Base-by-base conservation (phyloP, 2,329 filamentous ascomycete species). In the Arachnopeziza araneosa region DNA sequence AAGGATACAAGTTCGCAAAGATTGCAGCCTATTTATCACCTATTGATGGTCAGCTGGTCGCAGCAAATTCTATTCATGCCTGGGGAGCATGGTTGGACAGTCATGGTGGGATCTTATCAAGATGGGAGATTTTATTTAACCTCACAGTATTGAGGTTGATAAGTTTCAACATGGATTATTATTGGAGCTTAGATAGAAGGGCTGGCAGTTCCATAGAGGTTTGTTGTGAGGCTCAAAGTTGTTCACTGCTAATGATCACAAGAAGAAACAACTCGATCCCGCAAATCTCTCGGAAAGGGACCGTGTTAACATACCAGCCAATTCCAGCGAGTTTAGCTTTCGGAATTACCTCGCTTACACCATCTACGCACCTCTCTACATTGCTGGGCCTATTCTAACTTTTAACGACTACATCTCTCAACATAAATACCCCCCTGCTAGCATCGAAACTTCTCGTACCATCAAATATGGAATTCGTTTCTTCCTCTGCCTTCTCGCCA, bases 351-450 rank as follows among this genome's bases (percentile, higher is more conserved):
- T 97, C 52, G 92, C 90, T 52, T 99, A 97, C 73, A 79, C 87
- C 49, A 83, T 98, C 60, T 99, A 99, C 72, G 91, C 92, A 1
- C 95, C 95, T 0, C 83, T 99, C 1, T 99, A 98, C 74, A 82
- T 99, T 32, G 85, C 93, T 0, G 95, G 95, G 0, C 95, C 95
- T 0, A 96, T 99, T 69, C 74, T 99, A 63, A 98, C 93, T 14
- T 99, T 98, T 79, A 99, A 99, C 75, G 96, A 99, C 78, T 99
- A 95, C 78, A 87, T 98, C 64, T 89, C 90, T 0, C 95, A 99
- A 73, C 80, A 82, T 62, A 88, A 90, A 66, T 89, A 93, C 75
- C 83, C 81, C 14, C 76, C 90, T 0, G 82, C 87, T 12, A 92
- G 84, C 60, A 87, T 95, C 68, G 89, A 87, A 66, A 75, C 74